Evolutionary conservation across 2,329 filamentous ascomycete genomes (phyloP).

Genomic region (Leptodontidium sp.): DNA sequence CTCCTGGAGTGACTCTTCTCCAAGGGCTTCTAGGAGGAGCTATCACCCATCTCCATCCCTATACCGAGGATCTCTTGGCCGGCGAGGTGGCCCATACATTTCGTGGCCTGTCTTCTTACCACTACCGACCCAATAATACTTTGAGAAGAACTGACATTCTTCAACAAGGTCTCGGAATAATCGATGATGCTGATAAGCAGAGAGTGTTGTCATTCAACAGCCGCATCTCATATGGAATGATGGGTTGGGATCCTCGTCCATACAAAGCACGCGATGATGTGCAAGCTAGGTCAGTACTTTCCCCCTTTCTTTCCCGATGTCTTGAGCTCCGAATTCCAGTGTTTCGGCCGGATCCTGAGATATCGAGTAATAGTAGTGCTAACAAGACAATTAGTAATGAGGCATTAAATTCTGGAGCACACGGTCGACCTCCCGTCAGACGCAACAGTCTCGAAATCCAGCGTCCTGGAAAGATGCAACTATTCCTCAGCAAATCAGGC

Average conservation of each 20-base stretch:
- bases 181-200: constrained; percentile 1
- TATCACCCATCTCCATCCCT: background rate
- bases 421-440: background rate
- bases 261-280: background rate
- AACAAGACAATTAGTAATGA: background rate
- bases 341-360: too few relatives aligned
- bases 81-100: background rate
- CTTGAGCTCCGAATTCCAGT: too few relatives aligned
- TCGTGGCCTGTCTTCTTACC: background rate
- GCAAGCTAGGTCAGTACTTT: background rate
- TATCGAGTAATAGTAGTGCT: too few relatives aligned
- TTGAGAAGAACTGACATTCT: background rate
- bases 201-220: background rate
- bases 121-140: background rate
- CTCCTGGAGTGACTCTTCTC: background rate
- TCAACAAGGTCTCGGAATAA: background rate
- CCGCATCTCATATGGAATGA: constrained; percentile 1
- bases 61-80: background rate
- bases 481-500: constrained; percentile 1
- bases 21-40: background rate
- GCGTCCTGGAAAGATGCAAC: background rate
- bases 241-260: background rate
- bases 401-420: background rate
- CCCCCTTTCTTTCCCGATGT: too few relatives aligned
- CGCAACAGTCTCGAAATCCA: background rate